Base-by-base conservation (phyloP, 2,329 filamentous ascomycete genomes). In the Beauveria medogensis region DNA sequence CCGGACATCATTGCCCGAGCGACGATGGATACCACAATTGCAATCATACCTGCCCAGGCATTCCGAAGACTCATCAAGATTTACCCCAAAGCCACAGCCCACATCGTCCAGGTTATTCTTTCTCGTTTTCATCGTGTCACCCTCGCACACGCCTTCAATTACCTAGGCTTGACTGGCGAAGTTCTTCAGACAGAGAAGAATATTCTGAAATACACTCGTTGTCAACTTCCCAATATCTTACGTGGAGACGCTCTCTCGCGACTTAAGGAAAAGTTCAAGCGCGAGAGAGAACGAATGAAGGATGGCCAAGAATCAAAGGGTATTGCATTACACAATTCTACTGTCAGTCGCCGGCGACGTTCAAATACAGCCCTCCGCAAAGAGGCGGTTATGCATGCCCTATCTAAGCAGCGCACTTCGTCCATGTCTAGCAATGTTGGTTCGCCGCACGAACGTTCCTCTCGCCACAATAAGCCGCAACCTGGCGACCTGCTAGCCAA, bases 1-100 rank as follows among this genome's bases (percentile, higher is more conserved):
- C 94, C 94, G 12, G 94, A 99, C 69, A 94, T 99, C 64, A 91
- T 99, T 65, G 94, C 93, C n/a, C 84, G 94, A 65, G 94, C 94
- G 6, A 95, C 92, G 18, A 89, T 95, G 26, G 95, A 99, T 71
- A 99, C 94, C 0, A 99, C 95, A 0, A 97, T 99, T 73, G 94
- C 94, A 6, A 95, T 99, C 65, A 99, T 99, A 61, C 95, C 95
- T 1, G 94, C 94, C 1, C 96, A 92, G 70, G 95, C 94, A 3
- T 99, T 99, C 68, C 86, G 92, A 58, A 87, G 95, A 9, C 79
- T 99, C 57, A 99, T 96, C 55, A 86, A 91, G 69, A 88, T 97
- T 26, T 99, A 97, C 68, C 94, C 94, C 10, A 96, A 95, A 76
- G 92, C 95, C 10, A 97, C 94, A 2, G 89, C 94, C 2, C 95